Percentiles rank a stretch among this genome's conserved stretches.
These are phyloP conservation scores for Chrysophaeum taylorii DNA, from an alignment of 352 stramenopile genomes.

Conservation along the genomic window DNA sequence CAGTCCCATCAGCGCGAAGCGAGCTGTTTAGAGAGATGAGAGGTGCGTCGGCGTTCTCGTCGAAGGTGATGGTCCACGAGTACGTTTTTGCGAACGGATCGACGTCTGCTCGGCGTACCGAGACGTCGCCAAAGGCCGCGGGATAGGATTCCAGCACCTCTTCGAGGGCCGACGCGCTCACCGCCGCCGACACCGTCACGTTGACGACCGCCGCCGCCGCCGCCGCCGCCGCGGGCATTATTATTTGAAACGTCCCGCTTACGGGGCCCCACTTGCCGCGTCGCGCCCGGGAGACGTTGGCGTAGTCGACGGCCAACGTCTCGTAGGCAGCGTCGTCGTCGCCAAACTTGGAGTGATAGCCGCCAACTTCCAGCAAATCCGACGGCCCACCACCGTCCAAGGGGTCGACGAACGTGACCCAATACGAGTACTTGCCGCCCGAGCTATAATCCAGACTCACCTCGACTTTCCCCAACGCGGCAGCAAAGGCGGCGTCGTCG, in stretches of 20 bases:
- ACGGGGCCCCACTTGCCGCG: not conserved
- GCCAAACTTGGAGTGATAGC: not conserved
- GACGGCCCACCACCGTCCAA: not conserved
- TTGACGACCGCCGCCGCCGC: not conserved
- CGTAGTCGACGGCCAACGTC: not conserved
- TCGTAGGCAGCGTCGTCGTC: not conserved
- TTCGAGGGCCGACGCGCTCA: not conserved
- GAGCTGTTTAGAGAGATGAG: too few relatives aligned
- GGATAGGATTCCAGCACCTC: not conserved
- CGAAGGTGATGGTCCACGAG: conserved; percentile 1
- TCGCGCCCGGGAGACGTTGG: not conserved
- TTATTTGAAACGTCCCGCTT: not conserved
- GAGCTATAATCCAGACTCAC: not conserved
- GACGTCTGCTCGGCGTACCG: not conserved
- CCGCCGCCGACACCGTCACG: not conserved
- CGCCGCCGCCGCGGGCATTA: too few relatives aligned
- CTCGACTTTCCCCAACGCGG: not conserved
- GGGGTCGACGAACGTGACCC: conserved; percentile 3
- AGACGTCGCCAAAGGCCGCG: not conserved
- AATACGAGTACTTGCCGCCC: too few relatives aligned
- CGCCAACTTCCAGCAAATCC: not conserved
- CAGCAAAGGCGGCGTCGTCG: too few relatives aligned
- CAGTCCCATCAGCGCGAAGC: too few relatives aligned
- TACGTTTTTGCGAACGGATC: not conserved
- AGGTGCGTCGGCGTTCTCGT: not conserved